These are phyloP conservation scores for Neoboletus subvelutipes DNA, from an alignment of 768 basidiomycete species.

Conservation along the genomic window DNA sequence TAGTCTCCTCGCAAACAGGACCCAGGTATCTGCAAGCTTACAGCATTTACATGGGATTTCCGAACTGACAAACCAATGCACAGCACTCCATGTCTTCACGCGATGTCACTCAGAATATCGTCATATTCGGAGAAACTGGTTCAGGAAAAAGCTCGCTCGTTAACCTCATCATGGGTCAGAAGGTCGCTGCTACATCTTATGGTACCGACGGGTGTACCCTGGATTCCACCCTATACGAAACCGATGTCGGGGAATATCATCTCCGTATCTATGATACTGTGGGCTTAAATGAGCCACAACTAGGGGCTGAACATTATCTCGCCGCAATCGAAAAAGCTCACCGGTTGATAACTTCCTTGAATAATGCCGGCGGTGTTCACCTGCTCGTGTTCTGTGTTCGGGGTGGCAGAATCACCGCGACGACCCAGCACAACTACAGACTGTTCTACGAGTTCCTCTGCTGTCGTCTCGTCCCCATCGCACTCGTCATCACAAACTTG, in stretches of 20 bases:
- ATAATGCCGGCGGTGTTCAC: constrained; percentile 32
- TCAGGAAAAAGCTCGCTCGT: constrained; percentile 45
- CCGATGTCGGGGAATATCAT: constrained; percentile 10
- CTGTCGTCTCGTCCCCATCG: constrained; percentile 36
- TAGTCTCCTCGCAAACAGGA: background rate
- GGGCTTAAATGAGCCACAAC: constrained; percentile 31
- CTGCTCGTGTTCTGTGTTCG: constrained; percentile 41
- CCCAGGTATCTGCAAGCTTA: constrained; percentile 7
- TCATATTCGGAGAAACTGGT: constrained; percentile 34
- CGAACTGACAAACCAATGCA: constrained; percentile 4
- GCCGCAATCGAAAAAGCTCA: constrained; percentile 31
- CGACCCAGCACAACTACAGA: constrained; percentile 36
- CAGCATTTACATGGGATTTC: background rate
- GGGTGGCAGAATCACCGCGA: constrained; percentile 37
- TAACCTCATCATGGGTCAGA: constrained; percentile 38
- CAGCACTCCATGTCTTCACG: constrained; percentile 17
- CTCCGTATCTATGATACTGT: constrained; percentile 33
- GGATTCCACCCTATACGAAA: constrained; percentile 25
- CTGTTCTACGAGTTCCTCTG: constrained; percentile 42
- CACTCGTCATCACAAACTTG: constrained; percentile 41
- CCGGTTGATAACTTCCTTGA: constrained; percentile 31
- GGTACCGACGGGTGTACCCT: constrained; percentile 39
- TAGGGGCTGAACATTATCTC: constrained; percentile 22
- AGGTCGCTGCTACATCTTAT: constrained; percentile 33
- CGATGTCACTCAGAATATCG: constrained; percentile 24